These are phyloP conservation scores for Phytophthora constricta DNA, from an alignment of 352 stramenopile genomes.

Conservation along the genomic window DNA sequence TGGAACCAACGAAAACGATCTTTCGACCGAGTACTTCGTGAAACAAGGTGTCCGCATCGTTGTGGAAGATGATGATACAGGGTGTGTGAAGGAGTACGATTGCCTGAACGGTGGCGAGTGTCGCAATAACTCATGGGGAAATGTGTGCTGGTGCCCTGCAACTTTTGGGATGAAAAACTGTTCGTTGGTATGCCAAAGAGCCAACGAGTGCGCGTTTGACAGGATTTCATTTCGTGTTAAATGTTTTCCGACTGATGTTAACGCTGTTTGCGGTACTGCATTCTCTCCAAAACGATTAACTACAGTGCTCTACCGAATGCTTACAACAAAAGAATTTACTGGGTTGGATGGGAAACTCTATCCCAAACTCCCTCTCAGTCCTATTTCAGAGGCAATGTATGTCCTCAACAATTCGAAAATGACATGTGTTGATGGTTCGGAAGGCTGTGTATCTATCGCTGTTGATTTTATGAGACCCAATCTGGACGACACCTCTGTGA, in stretches of 20 bases:
- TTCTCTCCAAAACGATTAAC: conserved; percentile 54
- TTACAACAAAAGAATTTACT: conserved; percentile 44
- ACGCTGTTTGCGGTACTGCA: conserved; percentile 41
- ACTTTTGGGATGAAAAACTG: conserved; percentile 72
- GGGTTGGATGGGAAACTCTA: conserved; percentile 46
- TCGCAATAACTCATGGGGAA: conserved; percentile 24
- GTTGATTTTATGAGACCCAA: conserved; percentile 49
- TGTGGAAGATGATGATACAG: conserved; percentile 72
- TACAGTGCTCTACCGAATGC: conserved; percentile 62
- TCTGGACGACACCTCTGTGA: conserved; percentile 32
- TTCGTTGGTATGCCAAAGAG: conserved; percentile 42
- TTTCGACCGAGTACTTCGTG: conserved; percentile 32
- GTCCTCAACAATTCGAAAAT: conserved; percentile 56
- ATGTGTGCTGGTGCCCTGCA: conserved; percentile 52
- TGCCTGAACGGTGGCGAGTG: conserved; percentile 60
- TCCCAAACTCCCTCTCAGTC: conserved; percentile 40
- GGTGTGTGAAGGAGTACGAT: conserved; percentile 62
- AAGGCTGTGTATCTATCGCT: conserved; percentile 44
- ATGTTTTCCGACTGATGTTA: conserved; percentile 26
- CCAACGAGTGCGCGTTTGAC: conserved; percentile 58
- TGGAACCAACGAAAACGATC: conserved; percentile 55
- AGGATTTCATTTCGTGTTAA: conserved; percentile 50
- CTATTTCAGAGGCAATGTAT: conserved; percentile 54
- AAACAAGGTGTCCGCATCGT: conserved; percentile 54
- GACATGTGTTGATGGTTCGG: conserved; percentile 34